A percentile compares a stretch with the other conserved stretches of the same genome.
These are phyloP conservation scores for Pichia gijzeniarum DNA, from an alignment of 805 yeast genomes.

Conservation along the genomic window DNA sequence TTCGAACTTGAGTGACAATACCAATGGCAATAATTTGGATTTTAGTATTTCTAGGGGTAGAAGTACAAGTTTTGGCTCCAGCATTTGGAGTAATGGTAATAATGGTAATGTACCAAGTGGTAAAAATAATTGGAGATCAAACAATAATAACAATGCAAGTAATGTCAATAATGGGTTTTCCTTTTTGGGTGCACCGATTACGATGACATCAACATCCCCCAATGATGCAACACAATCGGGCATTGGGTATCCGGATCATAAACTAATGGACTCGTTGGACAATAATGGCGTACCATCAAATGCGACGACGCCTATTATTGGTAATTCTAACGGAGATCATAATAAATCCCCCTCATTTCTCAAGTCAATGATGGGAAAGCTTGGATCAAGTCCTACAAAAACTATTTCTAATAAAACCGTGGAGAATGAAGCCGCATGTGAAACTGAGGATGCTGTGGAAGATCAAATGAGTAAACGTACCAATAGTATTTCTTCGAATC, in stretches of 20 bases:
- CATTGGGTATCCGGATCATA: not conserved
- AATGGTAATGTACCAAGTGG: conserved; percentile 5
- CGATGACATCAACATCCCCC: conserved; percentile 2
- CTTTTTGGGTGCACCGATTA: conserved; percentile 11
- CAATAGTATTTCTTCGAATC: not conserved
- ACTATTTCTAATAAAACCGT: conserved; percentile 15
- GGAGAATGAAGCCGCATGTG: not conserved
- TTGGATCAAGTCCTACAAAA: conserved; percentile 33
- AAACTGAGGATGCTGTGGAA: conserved; percentile 12
- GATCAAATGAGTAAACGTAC: conserved; percentile 7
- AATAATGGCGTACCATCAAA: not conserved
- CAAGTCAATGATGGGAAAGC: conserved; percentile 31
- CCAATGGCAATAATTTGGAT: conserved; percentile 6
- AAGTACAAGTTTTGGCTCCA: conserved; percentile 32
- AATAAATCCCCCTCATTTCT: conserved; percentile 32
- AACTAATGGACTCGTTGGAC: not conserved
- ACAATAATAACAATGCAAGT: not conserved
- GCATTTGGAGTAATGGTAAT: conserved; percentile 29
- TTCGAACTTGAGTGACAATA: not conserved
- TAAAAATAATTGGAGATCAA: conserved; percentile 4
- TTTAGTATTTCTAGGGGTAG: conserved; percentile 24
- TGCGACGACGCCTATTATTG: not conserved
- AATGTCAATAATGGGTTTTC: conserved; percentile 5
- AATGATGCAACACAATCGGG: not conserved
- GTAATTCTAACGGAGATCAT: not conserved